Evolutionary conservation across 495 filamentous ascomycete genomes (phyloP).

Genomic region (Apiosordaria backusii): DNA sequence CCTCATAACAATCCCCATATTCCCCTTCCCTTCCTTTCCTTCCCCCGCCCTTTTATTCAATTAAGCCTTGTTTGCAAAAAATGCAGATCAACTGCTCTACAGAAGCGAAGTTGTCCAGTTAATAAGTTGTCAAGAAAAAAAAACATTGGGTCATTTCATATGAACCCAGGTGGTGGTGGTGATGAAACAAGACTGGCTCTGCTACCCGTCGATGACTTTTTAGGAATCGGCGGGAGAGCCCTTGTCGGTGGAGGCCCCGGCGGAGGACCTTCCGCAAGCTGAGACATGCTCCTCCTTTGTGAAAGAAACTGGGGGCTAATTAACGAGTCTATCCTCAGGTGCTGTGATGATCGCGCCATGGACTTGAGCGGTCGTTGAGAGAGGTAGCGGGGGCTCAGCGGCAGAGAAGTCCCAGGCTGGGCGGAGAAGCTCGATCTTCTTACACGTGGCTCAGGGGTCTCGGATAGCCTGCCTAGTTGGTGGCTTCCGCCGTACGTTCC

Average conservation of each 20-base stretch:
- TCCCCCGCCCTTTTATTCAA: neutral
- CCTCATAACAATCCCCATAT: neutral
- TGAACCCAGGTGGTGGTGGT: constrained; percentile 21
- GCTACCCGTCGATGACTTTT: constrained; percentile 7
- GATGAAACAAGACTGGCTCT: neutral
- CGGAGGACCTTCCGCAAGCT: constrained; percentile 56
- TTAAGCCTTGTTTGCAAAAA: neutral
- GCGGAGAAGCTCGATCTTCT: constrained; percentile 27
- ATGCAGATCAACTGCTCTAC: neutral
- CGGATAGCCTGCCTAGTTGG: neutral
- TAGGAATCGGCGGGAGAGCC: constrained; percentile 60
- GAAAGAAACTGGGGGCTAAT: constrained; percentile 27
- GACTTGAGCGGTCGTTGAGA: constrained; percentile 26
- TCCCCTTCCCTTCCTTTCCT: neutral
- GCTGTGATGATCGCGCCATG: constrained; percentile 27
- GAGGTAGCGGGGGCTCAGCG: constrained; percentile 16
- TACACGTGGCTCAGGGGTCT: neutral
- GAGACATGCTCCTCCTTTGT: constrained; percentile 55
- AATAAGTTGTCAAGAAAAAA: too few relatives aligned
- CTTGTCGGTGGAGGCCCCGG: constrained; percentile 60
- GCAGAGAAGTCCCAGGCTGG: constrained; percentile 12
- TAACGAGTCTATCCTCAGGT: constrained; percentile 28
- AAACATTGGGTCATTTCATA: constrained; percentile 7
- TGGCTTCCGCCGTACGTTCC: constrained; percentile 19
- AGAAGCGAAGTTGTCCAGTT: neutral